Conservation (phyloP, 164 flowering plant species). For the Aristolochia contorta region DNA sequence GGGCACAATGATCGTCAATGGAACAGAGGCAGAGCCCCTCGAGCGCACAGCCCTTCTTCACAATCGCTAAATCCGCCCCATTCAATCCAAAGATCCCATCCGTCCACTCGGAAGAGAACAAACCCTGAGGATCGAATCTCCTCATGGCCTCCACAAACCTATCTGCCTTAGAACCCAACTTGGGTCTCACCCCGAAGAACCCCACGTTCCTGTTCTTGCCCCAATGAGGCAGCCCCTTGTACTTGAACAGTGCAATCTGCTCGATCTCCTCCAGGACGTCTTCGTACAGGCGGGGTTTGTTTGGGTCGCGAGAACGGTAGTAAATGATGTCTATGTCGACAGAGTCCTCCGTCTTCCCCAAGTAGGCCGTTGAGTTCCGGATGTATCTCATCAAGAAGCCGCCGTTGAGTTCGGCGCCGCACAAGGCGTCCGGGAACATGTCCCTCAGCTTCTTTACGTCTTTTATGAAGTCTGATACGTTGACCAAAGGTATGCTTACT, state of each 20-base stretch:
- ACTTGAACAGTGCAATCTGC: conserved; percentile 12
- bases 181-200: conserved; percentile 1
- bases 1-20: conserved; percentile 9
- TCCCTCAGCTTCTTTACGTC: conserved; percentile 9
- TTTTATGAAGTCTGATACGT: not conserved
- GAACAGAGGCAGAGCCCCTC: conserved; percentile 11
- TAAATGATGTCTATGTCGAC: conserved; percentile 10
- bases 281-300: conserved; percentile 4
- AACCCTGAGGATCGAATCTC: conserved; percentile 7
- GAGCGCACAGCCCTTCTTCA: conserved; percentile 5
- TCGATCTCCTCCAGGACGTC: conserved; percentile 9
- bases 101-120: conserved; percentile 9
- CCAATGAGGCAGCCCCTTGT: conserved; percentile 10
- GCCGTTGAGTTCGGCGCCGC: conserved; percentile 6
- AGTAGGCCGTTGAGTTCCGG: conserved; percentile 6
- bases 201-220: conserved; percentile 11
- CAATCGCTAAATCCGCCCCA: not conserved
- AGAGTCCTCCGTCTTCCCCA: conserved; percentile 5
- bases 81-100: conserved; percentile 4
- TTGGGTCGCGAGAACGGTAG: conserved; percentile 3
- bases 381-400: conserved; percentile 7
- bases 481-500: conserved; percentile 5
- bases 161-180: conserved; percentile 1
- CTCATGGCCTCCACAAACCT: conserved; percentile 5
- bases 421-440: conserved; percentile 2